phyloP scores from a whole-genome alignment of 1,139 yeast genomes.

The Ogataea hybrid region DNA sequence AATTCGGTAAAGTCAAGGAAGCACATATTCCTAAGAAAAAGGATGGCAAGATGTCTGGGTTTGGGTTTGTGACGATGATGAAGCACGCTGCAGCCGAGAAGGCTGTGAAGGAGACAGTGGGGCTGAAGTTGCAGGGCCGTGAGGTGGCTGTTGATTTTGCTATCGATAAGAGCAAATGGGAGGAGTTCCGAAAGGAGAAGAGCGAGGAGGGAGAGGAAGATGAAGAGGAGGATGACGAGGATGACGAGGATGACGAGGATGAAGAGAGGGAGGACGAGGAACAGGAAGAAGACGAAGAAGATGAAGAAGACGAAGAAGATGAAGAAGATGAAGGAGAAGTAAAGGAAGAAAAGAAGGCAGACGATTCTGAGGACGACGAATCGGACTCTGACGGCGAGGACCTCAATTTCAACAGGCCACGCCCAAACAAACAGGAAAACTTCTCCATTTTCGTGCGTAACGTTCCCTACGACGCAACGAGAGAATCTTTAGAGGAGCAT shows the following conservation, averaged over 20 bases:
- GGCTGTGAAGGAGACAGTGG: constrained; percentile 74
- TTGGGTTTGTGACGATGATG: constrained; percentile 92
- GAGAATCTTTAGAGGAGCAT: constrained; percentile 72
- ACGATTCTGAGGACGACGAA: background rate
- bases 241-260: constrained; percentile 21
- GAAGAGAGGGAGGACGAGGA: constrained; percentile 27
- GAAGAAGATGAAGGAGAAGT: constrained; percentile 35
- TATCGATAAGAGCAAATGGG: constrained; percentile 83
- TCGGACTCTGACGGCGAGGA: background rate
- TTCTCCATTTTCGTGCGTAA: constrained; percentile 82
- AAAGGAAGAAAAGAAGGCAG: constrained; percentile 22
- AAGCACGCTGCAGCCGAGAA: constrained; percentile 72
- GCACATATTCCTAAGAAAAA: constrained; percentile 86
- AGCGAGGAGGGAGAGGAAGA: constrained; percentile 36
- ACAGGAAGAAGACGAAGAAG: constrained; percentile 30
- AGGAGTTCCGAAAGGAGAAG: constrained; percentile 42
- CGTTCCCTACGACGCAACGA: constrained; percentile 91
- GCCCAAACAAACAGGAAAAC: constrained; percentile 63
- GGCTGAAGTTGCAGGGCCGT: constrained; percentile 83
- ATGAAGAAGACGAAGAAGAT: constrained; percentile 34
- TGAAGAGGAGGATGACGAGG: constrained; percentile 28
- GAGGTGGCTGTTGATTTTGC: constrained; percentile 95
- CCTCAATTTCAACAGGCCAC: constrained; percentile 30
- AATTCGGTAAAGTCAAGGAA: constrained; percentile 85
- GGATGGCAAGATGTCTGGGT: constrained; percentile 91